A percentile compares a stretch with the other conserved stretches of the same genome.
Conservation (phyloP, 345 rosid species). For the Euphorbia peplus region DNA sequence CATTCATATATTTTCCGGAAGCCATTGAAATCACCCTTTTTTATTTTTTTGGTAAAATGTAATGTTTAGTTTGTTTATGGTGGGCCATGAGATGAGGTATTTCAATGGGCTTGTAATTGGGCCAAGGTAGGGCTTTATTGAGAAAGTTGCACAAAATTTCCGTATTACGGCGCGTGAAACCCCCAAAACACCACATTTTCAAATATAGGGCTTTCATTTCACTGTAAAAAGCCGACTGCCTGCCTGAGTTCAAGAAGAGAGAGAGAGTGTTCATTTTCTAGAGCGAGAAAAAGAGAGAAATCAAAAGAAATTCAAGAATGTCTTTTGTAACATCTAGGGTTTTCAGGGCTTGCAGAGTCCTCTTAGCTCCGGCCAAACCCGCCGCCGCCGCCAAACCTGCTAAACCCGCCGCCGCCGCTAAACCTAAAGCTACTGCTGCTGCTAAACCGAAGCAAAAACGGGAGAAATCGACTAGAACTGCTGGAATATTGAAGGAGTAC, state of each 20-base stretch:
- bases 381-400: constrained; percentile 14
- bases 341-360: constrained; percentile 55
- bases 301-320: not conserved
- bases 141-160: not conserved
- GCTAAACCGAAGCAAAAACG: constrained; percentile 32
- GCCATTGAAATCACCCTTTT: too few relatives aligned
- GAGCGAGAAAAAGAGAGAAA: not conserved
- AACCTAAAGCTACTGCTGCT: constrained; percentile 10
- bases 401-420: not conserved
- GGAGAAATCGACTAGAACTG: constrained; percentile 9
- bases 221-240: not conserved
- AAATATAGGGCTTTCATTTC: not conserved
- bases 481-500: constrained; percentile 47
- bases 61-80: too few relatives aligned
- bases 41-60: too few relatives aligned
- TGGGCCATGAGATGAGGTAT: too few relatives aligned
- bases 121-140: not conserved
- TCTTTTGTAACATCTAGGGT: constrained; percentile 50
- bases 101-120: not conserved
- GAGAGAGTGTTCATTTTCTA: not conserved
- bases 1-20: too few relatives aligned
- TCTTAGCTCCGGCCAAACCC: constrained; percentile 50
- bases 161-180: not conserved
- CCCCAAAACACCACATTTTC: not conserved
- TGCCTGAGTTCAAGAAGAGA: too few relatives aligned